Evolutionary conservation across 768 basidiomycete genomes (phyloP).

Genomic region (Trametes sanguinea): DNA sequence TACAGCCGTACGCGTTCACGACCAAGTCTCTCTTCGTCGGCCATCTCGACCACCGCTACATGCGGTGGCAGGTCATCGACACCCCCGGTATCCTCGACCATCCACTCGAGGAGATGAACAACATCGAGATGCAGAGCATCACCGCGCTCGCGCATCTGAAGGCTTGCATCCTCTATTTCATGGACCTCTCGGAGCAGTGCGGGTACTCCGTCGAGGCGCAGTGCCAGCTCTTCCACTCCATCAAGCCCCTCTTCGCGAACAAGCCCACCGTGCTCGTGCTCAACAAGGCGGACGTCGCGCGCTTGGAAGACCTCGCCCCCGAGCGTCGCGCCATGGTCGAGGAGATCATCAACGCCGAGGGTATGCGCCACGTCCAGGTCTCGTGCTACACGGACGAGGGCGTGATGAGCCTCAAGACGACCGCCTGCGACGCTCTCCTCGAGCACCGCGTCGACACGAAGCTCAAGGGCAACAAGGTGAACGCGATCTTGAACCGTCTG

Average conservation of each 20-base stretch:
- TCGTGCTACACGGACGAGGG: constrained; percentile 98
- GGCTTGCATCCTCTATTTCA: constrained; percentile 94
- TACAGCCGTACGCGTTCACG: constrained; percentile 99
- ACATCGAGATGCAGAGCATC: constrained; percentile 99
- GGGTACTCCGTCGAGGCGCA: constrained; percentile 97
- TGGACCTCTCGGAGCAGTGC: constrained; percentile 98
- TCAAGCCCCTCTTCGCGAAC: constrained; percentile 93
- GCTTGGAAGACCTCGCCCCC: constrained; percentile 79
- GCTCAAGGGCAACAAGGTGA: constrained; percentile 91
- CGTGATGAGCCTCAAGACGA: constrained; percentile 95
- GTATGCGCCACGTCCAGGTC: constrained; percentile 75
- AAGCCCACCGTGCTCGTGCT: constrained; percentile 94
- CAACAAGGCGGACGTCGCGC: constrained; percentile 96
- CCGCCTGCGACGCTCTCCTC: constrained; percentile 92
- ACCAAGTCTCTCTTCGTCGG: constrained; percentile 99
- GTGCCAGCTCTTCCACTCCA: constrained; percentile 99
- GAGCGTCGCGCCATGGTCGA: constrained; percentile 81
- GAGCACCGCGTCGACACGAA: constrained; percentile 94
- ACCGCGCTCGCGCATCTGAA: constrained; percentile 97
- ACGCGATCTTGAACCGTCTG: constrained; percentile 90
- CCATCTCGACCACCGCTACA: constrained; percentile 98
- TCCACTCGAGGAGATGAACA: constrained; percentile 99
- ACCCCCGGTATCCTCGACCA: constrained; percentile 98
- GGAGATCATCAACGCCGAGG: constrained; percentile 78
- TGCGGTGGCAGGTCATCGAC: constrained; percentile 99